Evolutionary conservation across 345 rosid species (phyloP), one percentile per base, ranked within the genome.

Genomic region (Kernera saxatilis): DNA sequence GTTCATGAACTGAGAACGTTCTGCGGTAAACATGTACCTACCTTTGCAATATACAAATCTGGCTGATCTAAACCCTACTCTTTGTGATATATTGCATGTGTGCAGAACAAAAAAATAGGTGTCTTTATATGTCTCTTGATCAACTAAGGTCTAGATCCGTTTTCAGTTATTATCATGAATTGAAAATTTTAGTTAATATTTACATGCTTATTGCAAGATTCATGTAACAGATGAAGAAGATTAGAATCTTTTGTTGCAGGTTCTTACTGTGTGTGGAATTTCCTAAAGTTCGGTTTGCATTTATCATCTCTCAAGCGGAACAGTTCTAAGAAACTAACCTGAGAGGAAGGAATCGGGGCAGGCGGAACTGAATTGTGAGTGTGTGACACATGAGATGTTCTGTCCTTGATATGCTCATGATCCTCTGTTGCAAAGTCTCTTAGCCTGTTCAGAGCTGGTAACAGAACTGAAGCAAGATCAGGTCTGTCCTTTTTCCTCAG

Each of bases 401-500:
- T 63, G 56, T 46, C 27, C 11, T 53, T 15, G 48, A 33, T 33
- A 41, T 52, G 51, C 76, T 78, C 72, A 52, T 77, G 70, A 50
- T 69, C 50, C 32, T 79, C 73, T 36, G 40, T 44, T 25, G 73
- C 86, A 13, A 87, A 57, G 41, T 83, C 73, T 75, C 76, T 77
- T 15, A 93, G 73, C 71, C 85, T 78, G 40, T 54, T 78, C 60
- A 90, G 83, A 74, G 83, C 85, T 8, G 97, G 97, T 60, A 87
- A 74, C 57, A 93, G 76, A 37, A 80, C 89, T 0, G 78, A 46
- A 41, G 76, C 84, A 26, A 93, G 93, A 36, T 87, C 87, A 23
- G 96, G 98, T 44, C 97, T 84, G 45, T 93, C 97, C 46, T 76
- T 90, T 79, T 82, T 88, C 80, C 93, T 82, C 71, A 88, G 73